Base-by-base conservation (phyloP, 2,329 filamentous ascomycete species). In the Lecanicillium sp. region DNA sequence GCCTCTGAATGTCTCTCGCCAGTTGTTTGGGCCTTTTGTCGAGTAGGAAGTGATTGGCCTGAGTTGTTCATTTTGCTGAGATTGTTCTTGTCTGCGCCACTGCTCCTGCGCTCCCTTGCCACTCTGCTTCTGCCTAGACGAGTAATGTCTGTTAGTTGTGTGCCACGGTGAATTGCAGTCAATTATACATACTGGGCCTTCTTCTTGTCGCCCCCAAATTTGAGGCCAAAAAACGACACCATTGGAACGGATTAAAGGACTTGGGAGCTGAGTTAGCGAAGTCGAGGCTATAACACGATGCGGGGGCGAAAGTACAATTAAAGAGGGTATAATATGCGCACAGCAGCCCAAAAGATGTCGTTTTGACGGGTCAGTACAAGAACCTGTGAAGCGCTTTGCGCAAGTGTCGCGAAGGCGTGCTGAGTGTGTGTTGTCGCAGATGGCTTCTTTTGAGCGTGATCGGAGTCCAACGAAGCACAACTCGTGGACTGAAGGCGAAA, bases 141-240 rank as follows among this genome's bases (percentile, higher is more conserved):
- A 7, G 10, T 28, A 5, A 33, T 4, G 25, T 17, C 17, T 5
- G 7, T 20, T n/a, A n/a, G 12, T n/a, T 15, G 25, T 12, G 22
- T 25, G 22, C 9, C 5, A 17, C 9, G 12, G 22, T 20, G 36
- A 41, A 18, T 33, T 33, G 20, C 33, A 19, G 17, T 36, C 32
- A 14, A 33, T 22, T 19, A 7, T 29, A 43, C 56, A 50, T 55
- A 65, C 71, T 65, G 54, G n/a, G 60, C 69, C 66, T 72, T 75
- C 57, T 77, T 77, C 60, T 69, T 76, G 45, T 72, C 70, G 48
- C 65, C 64, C 36, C 72, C 70, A 43, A 77, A 61, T 53, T 69
- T 75, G 52, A 78, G 58, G 36, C 73, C 72, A 46, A 77, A 76
- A 46, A 78, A 74, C 3, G 74, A 76, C 17, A 77, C 74, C 74